Evolutionary conservation across 306 rosid species (phyloP).

Genomic region (Myrica gale): DNA sequence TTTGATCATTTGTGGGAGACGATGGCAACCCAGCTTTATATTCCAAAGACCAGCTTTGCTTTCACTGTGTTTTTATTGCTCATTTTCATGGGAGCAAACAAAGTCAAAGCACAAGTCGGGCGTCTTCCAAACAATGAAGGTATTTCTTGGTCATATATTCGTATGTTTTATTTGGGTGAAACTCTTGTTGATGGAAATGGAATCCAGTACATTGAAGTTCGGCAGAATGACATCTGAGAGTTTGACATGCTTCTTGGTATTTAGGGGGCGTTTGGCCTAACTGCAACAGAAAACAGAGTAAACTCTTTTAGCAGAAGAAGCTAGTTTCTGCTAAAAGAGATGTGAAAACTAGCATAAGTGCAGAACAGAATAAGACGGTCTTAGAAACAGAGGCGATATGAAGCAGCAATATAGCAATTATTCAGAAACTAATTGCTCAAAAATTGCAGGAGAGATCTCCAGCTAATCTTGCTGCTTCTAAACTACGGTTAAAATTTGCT

Average conservation of each 20-base stretch:
- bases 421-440: too few relatives aligned
- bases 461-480: too few relatives aligned
- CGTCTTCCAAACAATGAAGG: constrained; percentile 31
- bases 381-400: too few relatives aligned
- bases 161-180: background rate
- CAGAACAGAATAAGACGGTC: too few relatives aligned
- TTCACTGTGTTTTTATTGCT: background rate
- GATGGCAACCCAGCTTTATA: background rate
- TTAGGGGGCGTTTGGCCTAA: too few relatives aligned
- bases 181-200: background rate
- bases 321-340: too few relatives aligned
- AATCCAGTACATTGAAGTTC: background rate
- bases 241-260: background rate
- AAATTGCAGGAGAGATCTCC: too few relatives aligned
- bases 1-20: background rate
- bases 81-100: constrained; percentile 8
- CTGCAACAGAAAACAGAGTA: too few relatives aligned
- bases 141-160: background rate
- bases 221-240: background rate
- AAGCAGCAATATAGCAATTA: too few relatives aligned
- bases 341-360: too few relatives aligned
- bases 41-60: background rate
- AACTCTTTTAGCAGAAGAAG: too few relatives aligned
- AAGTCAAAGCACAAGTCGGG: constrained; percentile 18
- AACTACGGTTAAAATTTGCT: too few relatives aligned